Evolutionary conservation across 1,139 yeast genomes (phyloP).

Genomic region (Pichia norvegensis): DNA sequence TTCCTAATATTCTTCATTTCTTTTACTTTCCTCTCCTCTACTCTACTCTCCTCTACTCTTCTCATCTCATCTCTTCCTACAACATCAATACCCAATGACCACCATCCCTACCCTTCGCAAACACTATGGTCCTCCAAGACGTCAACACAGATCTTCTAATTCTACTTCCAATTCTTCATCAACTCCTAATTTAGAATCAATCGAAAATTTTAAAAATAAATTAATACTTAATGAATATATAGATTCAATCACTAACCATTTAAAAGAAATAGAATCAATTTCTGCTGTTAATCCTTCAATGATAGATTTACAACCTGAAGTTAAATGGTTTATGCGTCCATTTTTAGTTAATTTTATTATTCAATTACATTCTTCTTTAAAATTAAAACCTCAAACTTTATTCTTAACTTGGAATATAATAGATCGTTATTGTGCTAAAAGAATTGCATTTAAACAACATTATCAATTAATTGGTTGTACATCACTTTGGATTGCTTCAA

Average conservation of each 20-base stretch:
- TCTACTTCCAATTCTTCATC: conserved; percentile 24
- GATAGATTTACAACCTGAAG: conserved; percentile 89
- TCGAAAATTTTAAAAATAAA: conserved; percentile 41
- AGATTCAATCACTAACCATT: conserved; percentile 27
- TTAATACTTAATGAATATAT: conserved; percentile 37
- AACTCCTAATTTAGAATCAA: conserved; percentile 40
- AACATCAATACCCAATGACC: not conserved
- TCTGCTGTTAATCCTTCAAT: conserved; percentile 46
- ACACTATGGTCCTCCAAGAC: conserved; percentile 39
- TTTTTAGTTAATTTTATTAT: conserved; percentile 73
- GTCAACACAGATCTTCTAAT: conserved; percentile 9
- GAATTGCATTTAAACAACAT: conserved; percentile 88
- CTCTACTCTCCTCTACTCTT: not conserved
- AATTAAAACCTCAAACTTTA: conserved; percentile 69
- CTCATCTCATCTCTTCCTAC: not conserved
- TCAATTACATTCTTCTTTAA: conserved; percentile 73
- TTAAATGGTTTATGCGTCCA: conserved; percentile 91
- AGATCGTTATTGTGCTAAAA: conserved; percentile 84
- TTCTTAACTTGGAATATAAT: conserved; percentile 74
- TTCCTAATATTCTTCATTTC: too few relatives aligned
- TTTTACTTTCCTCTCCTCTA: not conserved
- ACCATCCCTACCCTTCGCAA: not conserved
- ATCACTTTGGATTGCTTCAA: conserved; percentile 91
- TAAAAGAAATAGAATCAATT: conserved; percentile 22
- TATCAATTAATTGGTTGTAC: conserved; percentile 91